Evolutionary conservation across 2,329 filamentous ascomycete species (phyloP), one percentile per base, ranked within the genome.

Genomic region (Trichoderma polysporum): DNA sequence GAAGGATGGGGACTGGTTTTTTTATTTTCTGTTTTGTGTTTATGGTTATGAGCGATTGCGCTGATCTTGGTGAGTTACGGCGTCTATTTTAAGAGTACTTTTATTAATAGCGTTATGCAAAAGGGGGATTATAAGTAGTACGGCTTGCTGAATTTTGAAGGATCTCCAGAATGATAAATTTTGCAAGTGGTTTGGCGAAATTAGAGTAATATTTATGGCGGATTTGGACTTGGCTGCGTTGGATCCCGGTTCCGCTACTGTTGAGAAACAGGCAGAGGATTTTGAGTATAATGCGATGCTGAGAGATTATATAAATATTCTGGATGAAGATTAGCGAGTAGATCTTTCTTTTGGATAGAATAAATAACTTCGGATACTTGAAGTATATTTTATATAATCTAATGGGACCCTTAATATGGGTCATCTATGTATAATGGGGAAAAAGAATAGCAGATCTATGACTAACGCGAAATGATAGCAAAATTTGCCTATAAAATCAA

Each of bases 11-110:
- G 68, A 77, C 10, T 77, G 74, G 74, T 74, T 73, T 13, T 73
- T 76, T 3, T 80, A 81, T 53, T 72, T 82, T 5, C 68, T 78
- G 3, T 68, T 79, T 1, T 81, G 79, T 37, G 68, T 82, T 5
- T 77, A 80, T 58, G 76, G 76, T 1, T 81, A 82, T 60, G 73
- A 77, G 35, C 71, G 71, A 6, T 72, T 81, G 2, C 72, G 76
- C 4, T 72, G 72, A 5, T 74, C 77, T 2, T 81, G 76, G 64
- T 76, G 76, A 0, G 74, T 82, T 3, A 76, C 78, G 4, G 74
- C 77, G 41, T 69, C 74, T 2, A 77, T 80, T 25, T 73, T 71
- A 2, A 72, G 73, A 15, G 77, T 76, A 3, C 68, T 81, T 13
- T 68, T 81, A 3, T 74, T 77, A 8, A 77, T 81, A 76, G 72